Percentiles rank a stretch among this genome's conserved stretches.
These are phyloP conservation scores for Rhinocladiella similis DNA, from an alignment of 2,329 filamentous ascomycete genomes.

Conservation along the genomic window DNA sequence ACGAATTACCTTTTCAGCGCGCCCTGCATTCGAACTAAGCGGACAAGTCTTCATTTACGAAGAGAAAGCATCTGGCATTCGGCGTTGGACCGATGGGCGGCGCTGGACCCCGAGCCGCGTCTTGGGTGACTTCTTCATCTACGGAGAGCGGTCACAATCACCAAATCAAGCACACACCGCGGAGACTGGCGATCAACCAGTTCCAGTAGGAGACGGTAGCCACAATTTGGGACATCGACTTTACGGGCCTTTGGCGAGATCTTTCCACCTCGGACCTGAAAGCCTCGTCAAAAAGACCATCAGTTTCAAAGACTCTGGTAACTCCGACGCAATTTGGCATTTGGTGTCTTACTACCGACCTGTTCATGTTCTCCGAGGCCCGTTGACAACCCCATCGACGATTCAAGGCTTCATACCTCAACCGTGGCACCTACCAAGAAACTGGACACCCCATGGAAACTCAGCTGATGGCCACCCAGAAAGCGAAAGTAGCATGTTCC, in stretches of 20 bases:
- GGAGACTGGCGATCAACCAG: not conserved
- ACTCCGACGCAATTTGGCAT: slow-evolving; percentile 74
- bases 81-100: slow-evolving; percentile 81
- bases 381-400: slow-evolving; percentile 55
- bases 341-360: slow-evolving; percentile 85
- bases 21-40: slow-evolving; percentile 66
- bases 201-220: not conserved
- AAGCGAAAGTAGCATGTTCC: no score
- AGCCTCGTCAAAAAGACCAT: slow-evolving; percentile 92
- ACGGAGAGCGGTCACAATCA: slow-evolving; percentile 64
- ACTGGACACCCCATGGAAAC: no score
- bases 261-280: slow-evolving; percentile 77
- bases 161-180: slow-evolving; percentile 48
- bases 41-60: slow-evolving; percentile 80
- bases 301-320: slow-evolving; percentile 61
- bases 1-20: slow-evolving; percentile 72
- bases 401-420: not conserved
- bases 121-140: slow-evolving; percentile 71
- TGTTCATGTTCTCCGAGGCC: slow-evolving; percentile 66
- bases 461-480: no score
- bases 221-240: slow-evolving; percentile 54
- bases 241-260: slow-evolving; percentile 81
- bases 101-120: slow-evolving; percentile 83
- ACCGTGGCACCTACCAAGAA: not conserved
- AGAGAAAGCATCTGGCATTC: slow-evolving; percentile 75